Evolutionary conservation across 441 rosid genomes (phyloP).

Genomic region (Erodium texanum): DNA sequence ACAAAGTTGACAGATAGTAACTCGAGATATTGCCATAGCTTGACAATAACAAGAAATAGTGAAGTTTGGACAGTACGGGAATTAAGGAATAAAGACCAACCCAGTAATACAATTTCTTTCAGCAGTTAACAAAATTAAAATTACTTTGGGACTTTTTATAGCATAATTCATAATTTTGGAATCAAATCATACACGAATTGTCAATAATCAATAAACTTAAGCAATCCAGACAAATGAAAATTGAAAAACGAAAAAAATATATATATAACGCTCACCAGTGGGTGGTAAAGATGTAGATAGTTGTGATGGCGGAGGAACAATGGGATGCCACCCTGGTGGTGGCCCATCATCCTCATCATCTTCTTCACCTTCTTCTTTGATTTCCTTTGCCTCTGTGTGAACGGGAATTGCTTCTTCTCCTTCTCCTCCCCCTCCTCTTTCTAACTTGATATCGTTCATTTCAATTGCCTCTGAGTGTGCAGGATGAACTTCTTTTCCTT

Average conservation of each 20-base stretch:
- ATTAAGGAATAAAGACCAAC: not conserved
- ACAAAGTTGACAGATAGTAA: not conserved
- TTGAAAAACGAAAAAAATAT: not conserved
- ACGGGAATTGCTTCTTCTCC: not conserved
- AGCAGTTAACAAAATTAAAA: not conserved
- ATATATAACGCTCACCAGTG: not conserved
- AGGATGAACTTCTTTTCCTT: not conserved
- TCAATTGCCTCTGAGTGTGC: not conserved
- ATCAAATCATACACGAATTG: too few relatives aligned
- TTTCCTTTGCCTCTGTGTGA: not conserved
- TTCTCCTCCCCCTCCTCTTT: not conserved
- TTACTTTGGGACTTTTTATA: too few relatives aligned
- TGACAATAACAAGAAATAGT: not conserved
- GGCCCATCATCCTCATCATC: not conserved
- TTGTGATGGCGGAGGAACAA: not conserved
- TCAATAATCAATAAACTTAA: not conserved
- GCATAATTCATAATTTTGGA: too few relatives aligned
- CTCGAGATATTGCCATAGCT: not conserved
- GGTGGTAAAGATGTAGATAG: not conserved
- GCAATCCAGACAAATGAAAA: not conserved
- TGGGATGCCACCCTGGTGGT: constrained; percentile 3
- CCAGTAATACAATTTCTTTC: not conserved
- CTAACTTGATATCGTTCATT: not conserved
- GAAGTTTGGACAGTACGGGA: not conserved
- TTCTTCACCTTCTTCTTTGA: not conserved